Conservation (phyloP, 2,329 filamentous ascomycete species). For the Fusarium pseudonygamai region DNA sequence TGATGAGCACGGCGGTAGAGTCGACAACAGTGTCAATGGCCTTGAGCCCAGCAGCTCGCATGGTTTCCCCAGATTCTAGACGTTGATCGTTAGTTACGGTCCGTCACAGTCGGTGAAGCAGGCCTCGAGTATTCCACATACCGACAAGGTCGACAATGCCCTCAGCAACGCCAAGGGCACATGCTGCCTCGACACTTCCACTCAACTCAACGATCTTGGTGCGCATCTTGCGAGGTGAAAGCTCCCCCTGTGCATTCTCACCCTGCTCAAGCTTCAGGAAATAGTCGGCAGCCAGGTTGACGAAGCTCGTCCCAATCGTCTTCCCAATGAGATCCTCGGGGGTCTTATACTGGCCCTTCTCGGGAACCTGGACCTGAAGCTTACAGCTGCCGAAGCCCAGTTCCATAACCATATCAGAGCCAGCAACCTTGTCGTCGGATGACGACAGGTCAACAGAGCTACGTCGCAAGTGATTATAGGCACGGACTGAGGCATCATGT, state of each 20-base stretch:
- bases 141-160: slow-evolving; percentile 97
- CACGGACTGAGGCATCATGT: slow-evolving; percentile 74
- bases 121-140: slow-evolving; percentile 59
- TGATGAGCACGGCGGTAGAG: slow-evolving; percentile 89
- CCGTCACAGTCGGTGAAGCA: background rate
- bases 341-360: slow-evolving; percentile 76
- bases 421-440: slow-evolving; percentile 57
- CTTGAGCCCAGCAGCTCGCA: slow-evolving; percentile 93
- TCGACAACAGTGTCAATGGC: slow-evolving; percentile 94
- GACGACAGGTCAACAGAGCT: slow-evolving; percentile 49
- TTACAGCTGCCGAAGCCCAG: slow-evolving; percentile 91
- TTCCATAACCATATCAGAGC: slow-evolving; percentile 88
- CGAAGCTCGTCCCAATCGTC: slow-evolving; percentile 96
- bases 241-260: slow-evolving; percentile 51
- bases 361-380: slow-evolving; percentile 95
- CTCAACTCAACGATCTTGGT: slow-evolving; percentile 95
- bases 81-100: slow-evolving; percentile 20
- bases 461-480: slow-evolving; percentile 58
- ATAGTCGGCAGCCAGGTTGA: slow-evolving; percentile 82
- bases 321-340: slow-evolving; percentile 86
- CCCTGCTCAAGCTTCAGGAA: slow-evolving; percentile 79
- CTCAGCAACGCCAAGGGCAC: slow-evolving; percentile 93
- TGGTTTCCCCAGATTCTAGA: slow-evolving; percentile 94
- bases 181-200: slow-evolving; percentile 96
- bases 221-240: slow-evolving; percentile 64